phyloP scores from a whole-genome alignment of 2,329 filamentous ascomycete species.

The Orbilia blumenaviensis region DNA sequence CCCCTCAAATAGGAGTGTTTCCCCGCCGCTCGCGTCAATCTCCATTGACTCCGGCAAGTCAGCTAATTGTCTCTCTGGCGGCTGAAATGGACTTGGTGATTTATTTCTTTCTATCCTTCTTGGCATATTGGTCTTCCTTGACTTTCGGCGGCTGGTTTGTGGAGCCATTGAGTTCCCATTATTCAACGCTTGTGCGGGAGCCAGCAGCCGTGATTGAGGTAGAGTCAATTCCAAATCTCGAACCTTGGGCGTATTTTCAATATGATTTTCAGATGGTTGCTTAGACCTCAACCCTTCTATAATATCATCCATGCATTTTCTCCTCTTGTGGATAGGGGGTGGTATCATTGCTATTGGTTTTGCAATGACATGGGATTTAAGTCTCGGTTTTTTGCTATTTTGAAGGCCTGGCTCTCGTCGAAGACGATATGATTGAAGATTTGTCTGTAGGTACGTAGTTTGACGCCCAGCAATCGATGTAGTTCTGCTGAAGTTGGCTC shows the following conservation, averaged over 20 bases:
- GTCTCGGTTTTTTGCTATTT: neutral
- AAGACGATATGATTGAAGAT: neutral
- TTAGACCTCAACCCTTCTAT: neutral
- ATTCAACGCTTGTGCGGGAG: neutral
- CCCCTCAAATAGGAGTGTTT: slow-evolving; percentile 25
- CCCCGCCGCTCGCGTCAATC: slow-evolving; percentile 11
- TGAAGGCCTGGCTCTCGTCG: neutral
- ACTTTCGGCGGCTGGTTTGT: neutral
- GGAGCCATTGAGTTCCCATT: neutral
- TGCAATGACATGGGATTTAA: neutral
- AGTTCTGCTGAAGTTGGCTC: neutral
- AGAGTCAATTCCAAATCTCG: neutral
- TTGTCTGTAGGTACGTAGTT: slow-evolving; percentile 26
- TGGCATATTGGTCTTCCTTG: neutral
- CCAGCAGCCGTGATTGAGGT: neutral
- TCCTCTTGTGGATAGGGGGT: neutral
- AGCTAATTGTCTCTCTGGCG: slow-evolving; percentile 4
- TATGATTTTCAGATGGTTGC: neutral
- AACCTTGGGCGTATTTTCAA: neutral
- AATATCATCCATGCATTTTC: slow-evolving; percentile 27
- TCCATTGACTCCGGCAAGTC: slow-evolving; percentile 12
- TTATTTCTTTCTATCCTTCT: slow-evolving; percentile 15
- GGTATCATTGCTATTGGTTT: slow-evolving; percentile 21
- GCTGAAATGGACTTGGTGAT: slow-evolving; percentile 27
- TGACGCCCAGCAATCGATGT: neutral